These are phyloP conservation scores for Poa annua DNA, from an alignment of 176 grass and related monocot species.

Conservation along the genomic window DNA sequence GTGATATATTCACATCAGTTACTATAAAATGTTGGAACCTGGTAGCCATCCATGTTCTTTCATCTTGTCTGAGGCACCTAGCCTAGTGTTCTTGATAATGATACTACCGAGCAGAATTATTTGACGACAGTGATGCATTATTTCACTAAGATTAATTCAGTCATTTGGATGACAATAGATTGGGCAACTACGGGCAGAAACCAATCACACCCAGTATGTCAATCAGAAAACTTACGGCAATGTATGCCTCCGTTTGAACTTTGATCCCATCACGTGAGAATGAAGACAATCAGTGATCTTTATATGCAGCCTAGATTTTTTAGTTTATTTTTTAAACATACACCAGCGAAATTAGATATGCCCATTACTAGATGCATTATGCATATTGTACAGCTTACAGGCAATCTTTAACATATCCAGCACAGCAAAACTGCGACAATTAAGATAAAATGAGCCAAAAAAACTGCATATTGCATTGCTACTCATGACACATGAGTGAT, in stretches of 20 bases:
- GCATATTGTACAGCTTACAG: background rate
- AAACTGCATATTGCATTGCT: background rate
- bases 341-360: background rate
- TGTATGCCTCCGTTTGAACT: too few relatives aligned
- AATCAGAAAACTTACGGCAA: too few relatives aligned
- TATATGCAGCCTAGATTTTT: background rate
- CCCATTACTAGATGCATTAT: background rate
- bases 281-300: background rate
- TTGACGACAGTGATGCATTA: too few relatives aligned
- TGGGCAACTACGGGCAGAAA: too few relatives aligned
- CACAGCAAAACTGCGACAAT: background rate
- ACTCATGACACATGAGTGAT: background rate
- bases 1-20: background rate
- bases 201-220: too few relatives aligned
- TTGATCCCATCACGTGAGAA: background rate
- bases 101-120: too few relatives aligned
- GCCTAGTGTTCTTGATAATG: too few relatives aligned
- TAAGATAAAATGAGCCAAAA: background rate
- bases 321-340: too few relatives aligned
- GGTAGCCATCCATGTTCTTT: background rate
- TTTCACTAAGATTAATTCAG: too few relatives aligned
- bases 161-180: too few relatives aligned
- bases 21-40: background rate
- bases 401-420: background rate
- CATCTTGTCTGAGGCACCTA: too few relatives aligned